Percentiles rank a stretch among this genome's conserved stretches.
Evolutionary conservation across 2,329 filamentous ascomycete species (phyloP).

Genomic region (Colletotrichum destructivum): DNA sequence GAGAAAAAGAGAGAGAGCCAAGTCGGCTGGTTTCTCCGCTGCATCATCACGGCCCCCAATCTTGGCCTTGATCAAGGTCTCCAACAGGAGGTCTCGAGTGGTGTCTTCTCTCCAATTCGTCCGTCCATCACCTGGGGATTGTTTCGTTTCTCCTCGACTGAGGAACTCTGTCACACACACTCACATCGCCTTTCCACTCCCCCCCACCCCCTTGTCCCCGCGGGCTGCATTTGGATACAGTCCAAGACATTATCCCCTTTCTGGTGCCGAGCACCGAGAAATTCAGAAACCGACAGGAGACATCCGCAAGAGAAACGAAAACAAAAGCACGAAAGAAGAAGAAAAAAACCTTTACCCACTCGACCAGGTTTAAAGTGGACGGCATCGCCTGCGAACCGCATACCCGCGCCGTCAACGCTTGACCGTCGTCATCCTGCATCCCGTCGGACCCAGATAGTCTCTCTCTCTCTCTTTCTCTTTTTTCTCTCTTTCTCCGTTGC

Average conservation of each 20-base stretch:
- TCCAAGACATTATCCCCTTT: background rate
- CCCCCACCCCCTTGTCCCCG: background rate
- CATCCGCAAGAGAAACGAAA: too few species aligned
- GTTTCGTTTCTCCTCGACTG: too few species aligned
- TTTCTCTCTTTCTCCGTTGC: too few species aligned
- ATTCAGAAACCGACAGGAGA: too few species aligned
- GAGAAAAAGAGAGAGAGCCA: background rate
- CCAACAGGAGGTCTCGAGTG: background rate
- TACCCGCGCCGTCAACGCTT: conserved; percentile 13
- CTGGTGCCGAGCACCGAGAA: background rate
- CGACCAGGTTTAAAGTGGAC: background rate
- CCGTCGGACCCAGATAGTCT: background rate
- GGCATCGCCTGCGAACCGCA: background rate
- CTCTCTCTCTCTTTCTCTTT: background rate
- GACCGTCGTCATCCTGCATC: conserved; percentile 16
- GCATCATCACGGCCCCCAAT: background rate
- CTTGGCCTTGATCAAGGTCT: conserved; percentile 1
- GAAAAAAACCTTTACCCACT: too few species aligned
- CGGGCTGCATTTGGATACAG: background rate
- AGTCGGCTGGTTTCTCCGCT: conserved; percentile 12
- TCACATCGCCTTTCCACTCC: background rate
- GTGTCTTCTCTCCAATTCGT: too few species aligned
- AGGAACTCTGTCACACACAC: too few species aligned
- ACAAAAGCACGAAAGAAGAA: too few species aligned
- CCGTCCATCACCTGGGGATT: background rate